Percentiles rank a stretch among this genome's conserved stretches.
Conservation (phyloP, 75 land plant genomes). For the Picea glauca region DNA sequence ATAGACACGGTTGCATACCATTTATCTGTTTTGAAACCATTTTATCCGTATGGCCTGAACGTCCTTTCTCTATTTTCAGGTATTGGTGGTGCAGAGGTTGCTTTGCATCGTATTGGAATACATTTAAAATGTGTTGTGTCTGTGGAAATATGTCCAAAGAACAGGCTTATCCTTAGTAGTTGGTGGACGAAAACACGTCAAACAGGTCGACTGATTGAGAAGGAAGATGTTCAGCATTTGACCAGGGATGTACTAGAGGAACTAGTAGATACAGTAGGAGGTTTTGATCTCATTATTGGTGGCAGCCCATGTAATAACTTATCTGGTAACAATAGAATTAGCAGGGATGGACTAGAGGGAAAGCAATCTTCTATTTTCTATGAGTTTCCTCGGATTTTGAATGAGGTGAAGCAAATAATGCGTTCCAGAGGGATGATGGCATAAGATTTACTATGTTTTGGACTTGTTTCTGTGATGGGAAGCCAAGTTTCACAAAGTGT, state of each 20-base stretch:
- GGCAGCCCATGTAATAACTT: constrained; percentile 94
- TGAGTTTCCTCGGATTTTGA: constrained; percentile 76
- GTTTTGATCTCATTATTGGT: constrained; percentile 87
- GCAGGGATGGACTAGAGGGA: constrained; percentile 77
- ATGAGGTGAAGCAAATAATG: constrained; percentile 55
- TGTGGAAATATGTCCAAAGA: constrained; percentile 31
- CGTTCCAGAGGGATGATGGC: constrained; percentile 16
- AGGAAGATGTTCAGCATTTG: constrained; percentile 56
- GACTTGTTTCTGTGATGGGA: neutral
- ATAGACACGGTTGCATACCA: constrained; percentile 40
- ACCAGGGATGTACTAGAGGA: constrained; percentile 29
- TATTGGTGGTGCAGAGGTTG: constrained; percentile 50
- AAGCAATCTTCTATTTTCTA: constrained; percentile 63
- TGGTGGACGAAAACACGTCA: constrained; percentile 89
- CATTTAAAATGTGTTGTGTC: constrained; percentile 28
- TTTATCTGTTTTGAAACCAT: constrained; percentile 35
- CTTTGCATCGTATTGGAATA: constrained; percentile 29
- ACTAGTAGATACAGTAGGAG: constrained; percentile 41
- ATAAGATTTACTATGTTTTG: neutral
- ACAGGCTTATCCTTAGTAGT: constrained; percentile 46
- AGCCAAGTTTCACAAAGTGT: neutral
- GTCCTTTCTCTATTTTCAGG: constrained; percentile 40
- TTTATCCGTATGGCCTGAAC: constrained; percentile 25
- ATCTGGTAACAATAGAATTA: constrained; percentile 65
- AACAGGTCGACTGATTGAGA: constrained; percentile 53